Base-by-base conservation (phyloP, 2,329 filamentous ascomycete genomes). In the Monosporascus sp. region DNA sequence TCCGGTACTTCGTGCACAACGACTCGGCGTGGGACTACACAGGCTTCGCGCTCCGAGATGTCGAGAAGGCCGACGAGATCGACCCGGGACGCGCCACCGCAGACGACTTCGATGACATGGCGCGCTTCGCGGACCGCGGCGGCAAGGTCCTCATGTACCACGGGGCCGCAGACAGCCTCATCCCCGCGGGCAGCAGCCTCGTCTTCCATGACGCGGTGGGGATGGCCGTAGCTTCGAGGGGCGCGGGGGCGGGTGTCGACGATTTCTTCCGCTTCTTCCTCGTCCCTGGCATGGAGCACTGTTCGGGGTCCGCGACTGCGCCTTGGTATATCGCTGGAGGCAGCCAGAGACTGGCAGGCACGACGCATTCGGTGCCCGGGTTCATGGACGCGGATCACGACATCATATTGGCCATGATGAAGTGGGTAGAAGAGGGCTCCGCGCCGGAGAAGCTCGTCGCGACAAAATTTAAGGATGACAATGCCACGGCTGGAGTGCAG, bases 261-360 rank as follows among this genome's bases (percentile, higher is more conserved):
- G 39, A 47, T 18, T 55, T 55, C 47, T 57, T 59, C 38, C 57
- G 62, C 37, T 75, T 70, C 61, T 81, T 81, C 68, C 67, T 71
- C 37, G 71, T 80, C 52, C 72, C 69, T 11, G 78, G 77, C 2
- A 77, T 77, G 66, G 66, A 63, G 1, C 78, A 81, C 58, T 81
- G 77, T 56, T 52, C 49, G 5, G 72, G 71, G 5, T 58, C 18
- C 71, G 73, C 47, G 58, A 57, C 47, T 70, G 74, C 46, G 66
- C 74, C 54, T 9, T 62, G 60, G 58, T 54, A 57, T 37, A 52
- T 62, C 31, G 54, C 58, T 44, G 50, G 58, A 18, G 58, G 48
- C 27, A 51, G 52, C 25, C 59, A 55, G 52, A 48, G 48, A 17
- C 49, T 54, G 58, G 61, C 22, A 1, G 41, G 60, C 2, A 75